phyloP scores from a whole-genome alignment of 2,329 filamentous ascomycete genomes.

The Exserohilum turcica region DNA sequence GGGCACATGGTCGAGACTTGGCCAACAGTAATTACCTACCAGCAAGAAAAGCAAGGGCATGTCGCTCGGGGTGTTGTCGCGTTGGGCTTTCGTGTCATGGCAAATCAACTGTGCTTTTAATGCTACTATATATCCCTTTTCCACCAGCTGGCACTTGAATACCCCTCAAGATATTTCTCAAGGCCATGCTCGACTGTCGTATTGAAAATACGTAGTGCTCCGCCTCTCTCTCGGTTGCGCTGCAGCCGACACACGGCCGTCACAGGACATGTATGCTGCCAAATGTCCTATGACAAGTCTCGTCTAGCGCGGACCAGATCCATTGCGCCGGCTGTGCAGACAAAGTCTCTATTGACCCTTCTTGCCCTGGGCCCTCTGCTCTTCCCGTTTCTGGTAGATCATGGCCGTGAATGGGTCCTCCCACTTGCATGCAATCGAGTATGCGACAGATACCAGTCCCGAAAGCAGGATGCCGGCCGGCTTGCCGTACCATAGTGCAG shows the following conservation, averaged over 20 bases:
- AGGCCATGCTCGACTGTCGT: constrained; percentile 5
- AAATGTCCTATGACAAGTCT: neutral
- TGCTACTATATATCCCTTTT: constrained; percentile 8
- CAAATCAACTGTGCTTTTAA: constrained; percentile 18
- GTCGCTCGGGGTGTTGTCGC: constrained; percentile 23
- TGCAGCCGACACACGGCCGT: neutral
- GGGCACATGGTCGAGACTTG: neutral
- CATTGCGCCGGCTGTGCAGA: neutral
- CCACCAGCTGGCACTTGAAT: constrained; percentile 17
- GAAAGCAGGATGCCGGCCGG: constrained; percentile 84
- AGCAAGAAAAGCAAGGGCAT: neutral
- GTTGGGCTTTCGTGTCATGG: constrained; percentile 19
- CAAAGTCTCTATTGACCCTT: constrained; percentile 32
- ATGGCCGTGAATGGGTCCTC: constrained; percentile 94
- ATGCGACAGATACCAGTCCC: constrained; percentile 74
- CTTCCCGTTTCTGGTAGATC: constrained; percentile 87
- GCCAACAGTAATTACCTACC: constrained; percentile 1
- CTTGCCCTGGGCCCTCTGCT: constrained; percentile 51
- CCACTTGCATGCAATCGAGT: constrained; percentile 78
- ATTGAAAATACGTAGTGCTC: constrained; percentile 14
- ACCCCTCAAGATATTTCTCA: constrained; percentile 8
- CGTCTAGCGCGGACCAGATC: neutral
- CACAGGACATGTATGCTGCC: neutral
- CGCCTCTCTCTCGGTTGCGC: neutral
- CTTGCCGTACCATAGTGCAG: constrained; percentile 82